Evolutionary conservation across 257 asterid species (phyloP).

Genomic region (Penstemon davidsonii): DNA sequence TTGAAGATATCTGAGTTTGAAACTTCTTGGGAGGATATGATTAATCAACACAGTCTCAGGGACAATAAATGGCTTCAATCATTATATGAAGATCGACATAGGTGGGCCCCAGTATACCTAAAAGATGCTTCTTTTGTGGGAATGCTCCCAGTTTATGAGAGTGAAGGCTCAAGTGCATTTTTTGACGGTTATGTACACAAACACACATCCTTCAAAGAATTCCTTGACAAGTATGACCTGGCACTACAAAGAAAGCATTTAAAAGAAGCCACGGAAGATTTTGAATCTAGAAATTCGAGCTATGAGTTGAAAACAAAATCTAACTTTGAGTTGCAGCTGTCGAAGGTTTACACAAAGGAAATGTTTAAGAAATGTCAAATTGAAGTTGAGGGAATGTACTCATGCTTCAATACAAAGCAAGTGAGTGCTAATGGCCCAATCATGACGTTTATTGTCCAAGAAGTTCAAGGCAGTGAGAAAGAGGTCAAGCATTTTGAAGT

Average conservation of each 20-base stretch:
- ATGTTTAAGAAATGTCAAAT: constrained; percentile 49
- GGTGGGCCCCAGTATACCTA: constrained; percentile 64
- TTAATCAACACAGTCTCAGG: constrained; percentile 43
- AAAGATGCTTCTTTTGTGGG: constrained; percentile 50
- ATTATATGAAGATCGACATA: constrained; percentile 49
- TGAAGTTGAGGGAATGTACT: constrained; percentile 57
- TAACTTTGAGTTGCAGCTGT: constrained; percentile 62
- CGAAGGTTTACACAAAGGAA: constrained; percentile 51
- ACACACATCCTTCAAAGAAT: constrained; percentile 58
- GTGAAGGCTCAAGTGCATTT: constrained; percentile 36
- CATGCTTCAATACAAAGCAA: constrained; percentile 56
- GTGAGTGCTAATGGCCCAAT: constrained; percentile 44
- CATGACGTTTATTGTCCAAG: constrained; percentile 49
- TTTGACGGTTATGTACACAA: constrained; percentile 61
- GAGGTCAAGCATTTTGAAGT: constrained; percentile 56
- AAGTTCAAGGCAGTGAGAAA: constrained; percentile 39
- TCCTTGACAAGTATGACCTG: constrained; percentile 59
- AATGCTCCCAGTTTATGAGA: constrained; percentile 44
- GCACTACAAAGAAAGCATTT: constrained; percentile 52
- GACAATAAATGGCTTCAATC: constrained; percentile 57
- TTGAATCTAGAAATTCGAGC: constrained; percentile 46
- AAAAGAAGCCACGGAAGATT: constrained; percentile 55
- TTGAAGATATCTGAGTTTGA: constrained; percentile 60
- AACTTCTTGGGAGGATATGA: constrained; percentile 48
- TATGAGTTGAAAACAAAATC: constrained; percentile 52